Conservation (phyloP, 371 early-diverging fungal species). For the Mucor sp. region DNA sequence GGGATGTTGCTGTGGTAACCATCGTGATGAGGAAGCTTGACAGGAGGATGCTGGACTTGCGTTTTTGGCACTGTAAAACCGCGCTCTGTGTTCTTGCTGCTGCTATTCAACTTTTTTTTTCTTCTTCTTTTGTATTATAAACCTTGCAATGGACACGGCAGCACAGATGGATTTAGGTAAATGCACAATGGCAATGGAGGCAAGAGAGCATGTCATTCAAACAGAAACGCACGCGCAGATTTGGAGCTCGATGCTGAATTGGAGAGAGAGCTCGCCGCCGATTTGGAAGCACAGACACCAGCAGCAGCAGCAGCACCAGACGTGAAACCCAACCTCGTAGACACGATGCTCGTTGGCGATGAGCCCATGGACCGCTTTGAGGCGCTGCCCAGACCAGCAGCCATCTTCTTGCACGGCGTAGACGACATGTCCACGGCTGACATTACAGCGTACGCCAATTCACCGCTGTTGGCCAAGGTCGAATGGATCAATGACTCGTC, state of each 20-base stretch:
- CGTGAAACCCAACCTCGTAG: neutral
- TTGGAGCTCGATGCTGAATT: conserved; percentile 8
- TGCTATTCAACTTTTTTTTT: too few species aligned
- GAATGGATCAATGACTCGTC: conserved; percentile 64
- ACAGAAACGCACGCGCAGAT: neutral
- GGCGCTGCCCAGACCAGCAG: conserved; percentile 30
- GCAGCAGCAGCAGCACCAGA: neutral
- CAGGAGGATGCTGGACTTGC: too few species aligned
- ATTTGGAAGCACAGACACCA: neutral
- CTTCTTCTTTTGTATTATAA: too few species aligned
- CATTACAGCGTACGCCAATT: conserved; percentile 44
- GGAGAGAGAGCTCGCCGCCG: neutral
- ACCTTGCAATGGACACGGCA: neutral
- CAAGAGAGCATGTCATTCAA: neutral
- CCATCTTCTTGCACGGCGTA: conserved; percentile 51
- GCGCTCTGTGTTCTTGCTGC: too few species aligned
- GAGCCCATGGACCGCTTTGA: conserved; percentile 17
- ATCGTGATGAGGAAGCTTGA: too few species aligned
- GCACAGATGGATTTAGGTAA: neutral
- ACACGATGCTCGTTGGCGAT: neutral
- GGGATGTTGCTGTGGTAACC: too few species aligned
- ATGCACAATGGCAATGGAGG: neutral
- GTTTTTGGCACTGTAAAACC: too few species aligned
- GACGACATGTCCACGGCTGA: conserved; percentile 61
- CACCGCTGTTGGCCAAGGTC: conserved; percentile 36